phyloP scores from a whole-genome alignment of 2,329 filamentous ascomycete genomes.

The Aspergillus hiratsukae region DNA sequence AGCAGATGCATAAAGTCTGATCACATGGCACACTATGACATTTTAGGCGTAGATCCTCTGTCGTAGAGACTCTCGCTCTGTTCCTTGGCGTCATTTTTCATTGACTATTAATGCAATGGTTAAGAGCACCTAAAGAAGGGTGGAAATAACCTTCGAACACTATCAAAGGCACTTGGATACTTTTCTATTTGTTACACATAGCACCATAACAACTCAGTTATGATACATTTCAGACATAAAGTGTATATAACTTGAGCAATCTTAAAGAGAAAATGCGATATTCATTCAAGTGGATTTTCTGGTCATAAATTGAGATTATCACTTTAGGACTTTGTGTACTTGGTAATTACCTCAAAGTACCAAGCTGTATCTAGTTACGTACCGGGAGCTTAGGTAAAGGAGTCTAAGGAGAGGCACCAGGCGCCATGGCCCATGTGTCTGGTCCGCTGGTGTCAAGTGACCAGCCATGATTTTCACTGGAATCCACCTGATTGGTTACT shows the following conservation, averaged over 20 bases:
- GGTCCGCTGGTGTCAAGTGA: slow-evolving; percentile 32
- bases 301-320: not conserved
- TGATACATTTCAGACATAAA: not conserved
- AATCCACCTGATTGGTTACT: slow-evolving; percentile 23
- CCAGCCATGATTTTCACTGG: slow-evolving; percentile 35
- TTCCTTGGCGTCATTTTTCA: not conserved
- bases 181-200: not conserved
- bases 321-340: not conserved
- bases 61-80: not conserved
- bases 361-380: not conserved
- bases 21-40: not conserved
- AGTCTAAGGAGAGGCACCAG: slow-evolving; percentile 2
- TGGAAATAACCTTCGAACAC: not conserved
- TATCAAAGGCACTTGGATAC: not conserved
- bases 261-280: not conserved
- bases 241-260: not conserved
- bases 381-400: slow-evolving; percentile 8
- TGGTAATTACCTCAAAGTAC: not conserved
- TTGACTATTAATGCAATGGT: not conserved
- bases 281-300: not conserved
- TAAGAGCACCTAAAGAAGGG: not conserved
- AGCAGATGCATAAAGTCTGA: not conserved
- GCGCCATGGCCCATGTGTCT: slow-evolving; percentile 10
- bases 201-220: not conserved
- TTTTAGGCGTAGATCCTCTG: not conserved